Base-by-base conservation (phyloP, 148 eudicot species). In the Amaranthus cruentus region DNA sequence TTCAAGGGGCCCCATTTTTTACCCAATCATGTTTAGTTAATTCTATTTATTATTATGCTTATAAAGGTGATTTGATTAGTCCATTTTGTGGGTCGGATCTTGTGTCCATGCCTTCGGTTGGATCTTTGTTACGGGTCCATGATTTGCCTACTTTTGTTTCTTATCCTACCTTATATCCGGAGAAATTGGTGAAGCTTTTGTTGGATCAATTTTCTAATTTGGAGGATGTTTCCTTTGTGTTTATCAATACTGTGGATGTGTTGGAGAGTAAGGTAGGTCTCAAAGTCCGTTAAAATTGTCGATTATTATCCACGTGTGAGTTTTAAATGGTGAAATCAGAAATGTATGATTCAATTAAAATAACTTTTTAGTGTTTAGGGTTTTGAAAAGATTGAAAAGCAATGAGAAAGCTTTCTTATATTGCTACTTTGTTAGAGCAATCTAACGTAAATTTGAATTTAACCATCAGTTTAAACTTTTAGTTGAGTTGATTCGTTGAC, bases 21-120 rank as follows among this genome's bases (percentile, higher is more conserved):
- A 90, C 95, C 0, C 89, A 88, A 55, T 58, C 87, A 4, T 77
- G 85, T 65, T 68, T 75, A 18, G 88, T 88, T 10, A 55, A 51
- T 53, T 79, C 81, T 0, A 77, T 90, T 9, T 90, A 78, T 60
- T 81, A 85, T 53, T 82, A 81, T 54, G 9, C 85, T 21, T 2
- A 77, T 9, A 52, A 75, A 28, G 89, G 88, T 53, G 11, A 9
- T n/a, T 15, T 79, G 9, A 47, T 11, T 61, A 63, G 13, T n/a
- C 72, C 82, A 5, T 8, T 51, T 21, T n/a, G 13, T 0, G 78
- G 62, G 43, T 62, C 71, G 38, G 44, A 51, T 6, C 61, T 55
- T 49, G 78, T 79, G 70, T 79, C 82, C 12, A 15, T 79, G 10
- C 82, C 82, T 43, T 68, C 54, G 3, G 18, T 79, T 7, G 66